A percentile compares a stretch with the other conserved stretches of the same genome.
Evolutionary conservation across 2,329 filamentous ascomycete species (phyloP).

Genomic region (Nothophoma quercina): DNA sequence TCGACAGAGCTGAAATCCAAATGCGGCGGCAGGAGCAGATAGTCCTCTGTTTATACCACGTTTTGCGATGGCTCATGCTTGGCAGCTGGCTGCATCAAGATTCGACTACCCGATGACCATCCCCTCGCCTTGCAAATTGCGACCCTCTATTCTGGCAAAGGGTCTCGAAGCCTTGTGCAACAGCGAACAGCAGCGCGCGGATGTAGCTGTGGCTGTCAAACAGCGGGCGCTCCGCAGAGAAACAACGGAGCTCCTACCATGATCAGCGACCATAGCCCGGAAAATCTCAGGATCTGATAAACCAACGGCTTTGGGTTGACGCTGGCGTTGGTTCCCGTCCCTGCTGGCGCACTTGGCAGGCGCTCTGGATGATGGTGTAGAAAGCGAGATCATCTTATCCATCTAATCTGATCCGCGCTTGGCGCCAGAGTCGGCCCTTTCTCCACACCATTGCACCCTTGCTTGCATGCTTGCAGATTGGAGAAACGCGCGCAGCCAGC

Average conservation of each 20-base stretch:
- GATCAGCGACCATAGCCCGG: conserved; percentile 1
- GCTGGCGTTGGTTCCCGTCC: conserved; percentile 4
- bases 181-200: conserved; percentile 7
- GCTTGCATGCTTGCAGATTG: neutral
- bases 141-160: neutral
- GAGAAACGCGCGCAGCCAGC: too few relatives aligned
- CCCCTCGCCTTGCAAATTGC: conserved; percentile 4
- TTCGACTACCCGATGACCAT: neutral
- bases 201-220: conserved; percentile 1
- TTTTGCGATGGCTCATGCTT: too few relatives aligned
- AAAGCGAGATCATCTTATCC: neutral
- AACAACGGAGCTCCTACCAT: conserved; percentile 1
- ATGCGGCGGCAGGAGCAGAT: conserved; percentile 1
- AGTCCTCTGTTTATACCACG: conserved; percentile 1
- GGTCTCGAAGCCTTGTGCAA: conserved; percentile 1
- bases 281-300: conserved; percentile 11
- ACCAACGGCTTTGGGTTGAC: neutral
- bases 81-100: conserved; percentile 2
- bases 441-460: neutral
- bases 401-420: conserved; percentile 13
- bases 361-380: neutral
- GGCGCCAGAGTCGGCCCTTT: neutral
- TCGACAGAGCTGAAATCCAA: neutral
- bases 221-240: conserved; percentile 1
- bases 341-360: conserved; percentile 13